Percentiles rank a stretch among this genome's conserved stretches.
These are phyloP conservation scores for Penicillium crustosum DNA, from an alignment of 2,329 filamentous ascomycete genomes.

Conservation along the genomic window DNA sequence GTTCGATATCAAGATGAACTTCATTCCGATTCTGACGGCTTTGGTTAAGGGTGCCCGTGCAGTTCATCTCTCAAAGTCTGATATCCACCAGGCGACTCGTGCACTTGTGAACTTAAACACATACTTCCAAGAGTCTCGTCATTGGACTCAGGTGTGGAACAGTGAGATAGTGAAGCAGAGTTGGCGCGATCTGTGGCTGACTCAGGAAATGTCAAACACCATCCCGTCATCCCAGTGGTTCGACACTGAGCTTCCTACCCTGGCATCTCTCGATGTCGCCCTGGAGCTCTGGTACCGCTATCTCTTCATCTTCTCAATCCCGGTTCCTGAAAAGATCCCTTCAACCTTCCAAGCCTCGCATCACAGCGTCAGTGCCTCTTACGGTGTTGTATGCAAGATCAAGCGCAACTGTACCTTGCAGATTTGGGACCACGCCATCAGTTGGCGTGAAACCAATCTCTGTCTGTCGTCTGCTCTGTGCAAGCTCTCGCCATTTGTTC, in stretches of 20 bases:
- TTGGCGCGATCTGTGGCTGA: constrained; percentile 51
- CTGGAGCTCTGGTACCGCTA: constrained; percentile 45
- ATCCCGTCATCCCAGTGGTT: constrained; percentile 40
- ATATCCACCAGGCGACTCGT: constrained; percentile 49
- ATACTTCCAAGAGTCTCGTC: constrained; percentile 51
- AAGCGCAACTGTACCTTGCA: constrained; percentile 60
- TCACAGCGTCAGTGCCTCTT: constrained; percentile 61
- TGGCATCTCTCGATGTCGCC: constrained; percentile 39
- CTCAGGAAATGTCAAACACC: constrained; percentile 45
- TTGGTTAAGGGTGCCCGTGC: constrained; percentile 54
- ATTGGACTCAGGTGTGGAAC: constrained; percentile 52
- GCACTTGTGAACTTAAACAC: constrained; percentile 51
- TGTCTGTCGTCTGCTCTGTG: constrained; percentile 53
- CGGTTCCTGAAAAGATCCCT: constrained; percentile 56
- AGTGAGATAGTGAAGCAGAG: constrained; percentile 46
- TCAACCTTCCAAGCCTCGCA: constrained; percentile 64
- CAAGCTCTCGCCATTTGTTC: constrained; percentile 51
- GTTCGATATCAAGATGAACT: constrained; percentile 53
- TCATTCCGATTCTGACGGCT: constrained; percentile 53
- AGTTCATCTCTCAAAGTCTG: constrained; percentile 42
- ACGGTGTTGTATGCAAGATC: constrained; percentile 62
- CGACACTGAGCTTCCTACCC: constrained; percentile 40
- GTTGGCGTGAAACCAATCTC: constrained; percentile 58
- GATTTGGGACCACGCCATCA: constrained; percentile 65
- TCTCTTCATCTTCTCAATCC: constrained; percentile 58